A percentile compares a stretch with the other conserved stretches of the same genome.
phyloP scores from a whole-genome alignment of 257 asterid genomes.

The Primulina eburnea region DNA sequence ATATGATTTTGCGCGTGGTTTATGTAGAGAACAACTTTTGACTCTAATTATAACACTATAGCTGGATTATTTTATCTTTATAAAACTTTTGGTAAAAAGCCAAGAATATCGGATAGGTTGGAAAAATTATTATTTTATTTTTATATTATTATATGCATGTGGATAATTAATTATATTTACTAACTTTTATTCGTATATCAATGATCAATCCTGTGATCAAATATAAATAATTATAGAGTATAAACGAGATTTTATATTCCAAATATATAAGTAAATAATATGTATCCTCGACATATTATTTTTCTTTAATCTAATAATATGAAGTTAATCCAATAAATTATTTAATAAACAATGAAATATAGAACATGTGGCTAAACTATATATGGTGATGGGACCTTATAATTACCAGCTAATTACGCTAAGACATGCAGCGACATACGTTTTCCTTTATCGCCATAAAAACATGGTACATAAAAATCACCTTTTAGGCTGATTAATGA shows the following conservation, averaged over 20 bases:
- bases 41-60: constrained; percentile 26
- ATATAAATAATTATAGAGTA: too few species aligned
- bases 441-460: constrained; percentile 27
- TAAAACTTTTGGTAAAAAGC: not conserved
- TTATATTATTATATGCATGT: too few species aligned
- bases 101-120: not conserved
- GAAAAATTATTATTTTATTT: not conserved
- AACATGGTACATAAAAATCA: constrained; percentile 7
- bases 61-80: not conserved
- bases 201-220: too few species aligned
- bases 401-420: constrained; percentile 28
- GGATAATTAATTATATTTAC: too few species aligned
- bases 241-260: too few species aligned
- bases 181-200: too few species aligned
- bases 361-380: too few species aligned
- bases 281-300: too few species aligned
- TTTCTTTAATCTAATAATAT: too few species aligned
- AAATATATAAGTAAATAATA: too few species aligned
- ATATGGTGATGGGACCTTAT: not conserved
- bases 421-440: constrained; percentile 35
- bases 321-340: too few species aligned
- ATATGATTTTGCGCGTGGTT: constrained; percentile 17
- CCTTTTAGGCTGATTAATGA: not conserved
- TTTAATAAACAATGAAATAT: too few species aligned
- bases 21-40: constrained; percentile 24